These are phyloP conservation scores for Nothopassalora personata DNA, from an alignment of 2,329 filamentous ascomycete genomes.

Conservation along the genomic window DNA sequence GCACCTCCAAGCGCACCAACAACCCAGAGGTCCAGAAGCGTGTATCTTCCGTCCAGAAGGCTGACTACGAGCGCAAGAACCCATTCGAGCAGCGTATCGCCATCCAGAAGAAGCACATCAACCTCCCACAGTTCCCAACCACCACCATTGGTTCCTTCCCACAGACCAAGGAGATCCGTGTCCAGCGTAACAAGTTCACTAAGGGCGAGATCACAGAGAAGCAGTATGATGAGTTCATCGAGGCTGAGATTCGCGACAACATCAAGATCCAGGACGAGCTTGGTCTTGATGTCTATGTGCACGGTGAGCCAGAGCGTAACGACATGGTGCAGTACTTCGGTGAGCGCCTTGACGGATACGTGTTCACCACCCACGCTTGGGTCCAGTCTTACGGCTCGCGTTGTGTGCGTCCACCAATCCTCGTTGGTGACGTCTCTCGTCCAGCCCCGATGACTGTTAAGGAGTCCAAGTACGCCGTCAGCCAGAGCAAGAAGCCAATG, in stretches of 20 bases:
- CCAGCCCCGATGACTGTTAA: slow-evolving; percentile 98
- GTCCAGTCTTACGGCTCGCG: slow-evolving; percentile 98
- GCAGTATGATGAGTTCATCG: slow-evolving; percentile 98
- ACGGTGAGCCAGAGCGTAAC: slow-evolving; percentile 99
- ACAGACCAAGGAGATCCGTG: slow-evolving; percentile 97
- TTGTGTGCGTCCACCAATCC: slow-evolving; percentile 95
- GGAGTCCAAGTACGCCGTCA: slow-evolving; percentile 98
- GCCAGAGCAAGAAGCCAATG: slow-evolving; percentile 97
- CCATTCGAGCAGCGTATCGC: slow-evolving; percentile 78
- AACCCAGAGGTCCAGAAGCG: slow-evolving; percentile 96
- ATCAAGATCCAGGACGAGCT: slow-evolving; percentile 98
- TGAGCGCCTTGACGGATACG: slow-evolving; percentile 92
- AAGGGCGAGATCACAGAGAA: slow-evolving; percentile 91
- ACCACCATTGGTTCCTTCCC: slow-evolving; percentile 99
- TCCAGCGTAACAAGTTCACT: slow-evolving; percentile 96
- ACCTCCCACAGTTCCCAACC: slow-evolving; percentile 94
- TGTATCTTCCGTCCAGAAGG: slow-evolving; percentile 76
- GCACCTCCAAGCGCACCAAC: slow-evolving; percentile 91
- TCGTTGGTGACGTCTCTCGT: slow-evolving; percentile 97
- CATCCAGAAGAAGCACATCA: slow-evolving; percentile 86
- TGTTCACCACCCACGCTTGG: slow-evolving; percentile 99
- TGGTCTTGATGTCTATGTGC: slow-evolving; percentile 91
- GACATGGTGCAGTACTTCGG: slow-evolving; percentile 99
- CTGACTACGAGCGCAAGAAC: slow-evolving; percentile 89
- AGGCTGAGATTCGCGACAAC: slow-evolving; percentile 94